Conservation (phyloP, 345 rosid species). For the Populus simonii region DNA sequence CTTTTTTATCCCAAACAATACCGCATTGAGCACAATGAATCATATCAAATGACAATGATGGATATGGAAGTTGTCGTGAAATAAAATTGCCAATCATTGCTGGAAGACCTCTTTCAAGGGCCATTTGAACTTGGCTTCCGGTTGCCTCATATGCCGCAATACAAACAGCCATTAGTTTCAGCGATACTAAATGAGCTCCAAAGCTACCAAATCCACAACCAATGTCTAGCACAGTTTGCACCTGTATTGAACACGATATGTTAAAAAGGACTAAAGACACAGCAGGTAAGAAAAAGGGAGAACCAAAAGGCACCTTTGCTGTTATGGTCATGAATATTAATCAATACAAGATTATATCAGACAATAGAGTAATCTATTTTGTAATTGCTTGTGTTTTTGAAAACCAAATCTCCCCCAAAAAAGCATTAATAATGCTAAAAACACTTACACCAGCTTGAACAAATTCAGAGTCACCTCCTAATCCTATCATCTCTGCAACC, state of each 20-base stretch:
- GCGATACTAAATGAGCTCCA: slow-evolving; percentile 86
- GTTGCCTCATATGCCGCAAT: slow-evolving; percentile 88
- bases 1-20: slow-evolving; percentile 83
- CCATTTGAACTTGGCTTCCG: slow-evolving; percentile 96
- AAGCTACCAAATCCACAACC: slow-evolving; percentile 99
- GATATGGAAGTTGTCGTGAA: slow-evolving; percentile 84
- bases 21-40: slow-evolving; percentile 98
- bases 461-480: slow-evolving; percentile 86
- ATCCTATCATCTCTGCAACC: slow-evolving; percentile 94
- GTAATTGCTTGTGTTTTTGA: slow-evolving; percentile 1
- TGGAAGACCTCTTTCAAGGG: slow-evolving; percentile 98
- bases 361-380: neutral
- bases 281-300: neutral
- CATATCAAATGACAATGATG: slow-evolving; percentile 85
- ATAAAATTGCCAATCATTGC: slow-evolving; percentile 89
- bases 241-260: slow-evolving; percentile 39
- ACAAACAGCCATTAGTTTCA: slow-evolving; percentile 80
- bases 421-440: slow-evolving; percentile 18
- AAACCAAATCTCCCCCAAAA: neutral
- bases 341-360: neutral
- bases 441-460: slow-evolving; percentile 87
- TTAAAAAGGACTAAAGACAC: slow-evolving; percentile 1
- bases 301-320: neutral
- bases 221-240: slow-evolving; percentile 72
- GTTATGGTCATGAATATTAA: neutral